phyloP scores from a whole-genome alignment of 225 moss, liverwort and hornwort species.

The Pseudisothecium myosuroides region DNA sequence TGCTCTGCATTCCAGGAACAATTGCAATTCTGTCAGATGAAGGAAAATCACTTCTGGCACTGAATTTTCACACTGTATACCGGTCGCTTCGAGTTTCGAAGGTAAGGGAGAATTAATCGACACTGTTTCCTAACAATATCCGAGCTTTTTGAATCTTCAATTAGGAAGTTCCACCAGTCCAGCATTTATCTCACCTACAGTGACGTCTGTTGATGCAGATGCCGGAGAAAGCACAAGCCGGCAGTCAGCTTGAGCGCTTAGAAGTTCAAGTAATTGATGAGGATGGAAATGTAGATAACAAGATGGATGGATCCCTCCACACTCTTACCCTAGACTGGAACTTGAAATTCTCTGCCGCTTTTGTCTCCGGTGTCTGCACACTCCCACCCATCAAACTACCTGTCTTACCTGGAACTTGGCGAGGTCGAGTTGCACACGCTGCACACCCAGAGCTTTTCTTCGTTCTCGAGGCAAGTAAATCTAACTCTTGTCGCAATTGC shows the following conservation, averaged over 20 bases:
- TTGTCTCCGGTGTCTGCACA: conserved; percentile 13
- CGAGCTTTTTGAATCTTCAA: neutral
- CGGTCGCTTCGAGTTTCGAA: conserved; percentile 27
- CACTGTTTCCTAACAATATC: neutral
- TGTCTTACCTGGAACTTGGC: conserved; percentile 26
- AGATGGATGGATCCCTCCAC: conserved; percentile 33
- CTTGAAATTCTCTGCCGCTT: neutral
- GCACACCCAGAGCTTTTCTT: conserved; percentile 19
- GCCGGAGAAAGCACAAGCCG: conserved; percentile 18
- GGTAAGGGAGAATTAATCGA: neutral
- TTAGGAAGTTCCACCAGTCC: neutral
- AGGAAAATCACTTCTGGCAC: conserved; percentile 22
- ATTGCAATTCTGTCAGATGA: conserved; percentile 25
- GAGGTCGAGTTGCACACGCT: conserved; percentile 28
- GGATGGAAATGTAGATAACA: conserved; percentile 26
- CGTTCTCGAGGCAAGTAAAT: conserved; percentile 16
- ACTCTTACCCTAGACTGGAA: conserved; percentile 30
- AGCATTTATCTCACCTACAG: neutral
- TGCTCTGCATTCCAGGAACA: conserved; percentile 10
- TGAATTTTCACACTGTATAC: conserved; percentile 40
- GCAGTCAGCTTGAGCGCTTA: conserved; percentile 25
- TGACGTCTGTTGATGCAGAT: conserved; percentile 2
- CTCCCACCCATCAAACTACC: conserved; percentile 30
- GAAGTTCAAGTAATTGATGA: conserved; percentile 32
- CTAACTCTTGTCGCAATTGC: neutral